These are phyloP conservation scores for Alternaria sp. DNA, from an alignment of 2,329 filamentous ascomycete species.

Conservation along the genomic window DNA sequence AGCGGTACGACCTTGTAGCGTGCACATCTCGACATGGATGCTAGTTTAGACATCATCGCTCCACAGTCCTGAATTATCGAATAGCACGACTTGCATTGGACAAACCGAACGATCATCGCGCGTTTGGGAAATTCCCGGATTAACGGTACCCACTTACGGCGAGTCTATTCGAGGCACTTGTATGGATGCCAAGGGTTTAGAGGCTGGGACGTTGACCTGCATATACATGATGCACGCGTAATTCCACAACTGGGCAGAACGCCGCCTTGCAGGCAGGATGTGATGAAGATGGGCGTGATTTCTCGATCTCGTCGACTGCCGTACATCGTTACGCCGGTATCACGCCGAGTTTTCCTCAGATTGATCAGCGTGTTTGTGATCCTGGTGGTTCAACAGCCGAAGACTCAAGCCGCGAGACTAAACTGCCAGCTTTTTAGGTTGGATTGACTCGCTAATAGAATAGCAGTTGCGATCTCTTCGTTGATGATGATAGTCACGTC, in stretches of 20 bases:
- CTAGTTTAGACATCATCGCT: slow-evolving; percentile 1
- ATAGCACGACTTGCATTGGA: slow-evolving; percentile 11
- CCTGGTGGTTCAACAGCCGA: neutral
- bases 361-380: neutral
- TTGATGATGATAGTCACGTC: neutral
- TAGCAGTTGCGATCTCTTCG: neutral
- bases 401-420: neutral
- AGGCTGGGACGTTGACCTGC: slow-evolving; percentile 7
- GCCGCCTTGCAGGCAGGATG: neutral
- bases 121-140: neutral
- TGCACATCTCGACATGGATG: neutral
- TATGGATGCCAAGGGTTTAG: slow-evolving; percentile 20
- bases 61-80: neutral
- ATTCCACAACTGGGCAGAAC: neutral
- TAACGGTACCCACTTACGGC: neutral
- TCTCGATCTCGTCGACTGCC: neutral
- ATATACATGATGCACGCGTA: slow-evolving; percentile 7
- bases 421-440: neutral
- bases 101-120: neutral
- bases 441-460: neutral
- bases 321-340: slow-evolving; percentile 1
- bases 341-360: neutral
- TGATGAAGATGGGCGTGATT: neutral
- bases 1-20: neutral
- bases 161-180: slow-evolving; percentile 3